These are phyloP conservation scores for Solanum ossicruentum DNA, from an alignment of 257 asterid genomes.

Conservation along the genomic window DNA sequence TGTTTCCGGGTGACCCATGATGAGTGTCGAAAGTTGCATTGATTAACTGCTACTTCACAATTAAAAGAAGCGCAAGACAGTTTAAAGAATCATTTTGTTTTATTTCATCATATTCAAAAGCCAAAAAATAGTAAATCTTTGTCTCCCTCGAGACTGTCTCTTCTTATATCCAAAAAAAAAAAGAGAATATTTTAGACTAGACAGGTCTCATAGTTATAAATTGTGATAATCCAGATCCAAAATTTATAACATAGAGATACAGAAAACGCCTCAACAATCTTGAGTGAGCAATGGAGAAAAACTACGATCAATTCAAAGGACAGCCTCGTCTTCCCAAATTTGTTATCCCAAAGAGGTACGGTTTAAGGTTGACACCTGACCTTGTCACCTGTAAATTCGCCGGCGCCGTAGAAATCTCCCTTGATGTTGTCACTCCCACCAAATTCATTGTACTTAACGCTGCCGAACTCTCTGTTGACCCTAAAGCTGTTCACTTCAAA, in stretches of 20 bases:
- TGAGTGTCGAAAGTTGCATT: too few relatives aligned
- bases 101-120: too few relatives aligned
- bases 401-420: constrained; percentile 58
- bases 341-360: constrained; percentile 74
- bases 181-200: too few relatives aligned
- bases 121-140: too few relatives aligned
- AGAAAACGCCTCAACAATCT: background rate
- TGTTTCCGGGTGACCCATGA: too few relatives aligned
- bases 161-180: too few relatives aligned
- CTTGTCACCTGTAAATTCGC: constrained; percentile 70
- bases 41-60: too few relatives aligned
- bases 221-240: background rate
- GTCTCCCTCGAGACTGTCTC: too few relatives aligned
- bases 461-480: constrained; percentile 52
- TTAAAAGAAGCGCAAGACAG: too few relatives aligned
- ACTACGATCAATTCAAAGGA: constrained; percentile 55
- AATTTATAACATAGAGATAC: background rate
- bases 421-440: constrained; percentile 54
- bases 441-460: constrained; percentile 81
- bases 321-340: constrained; percentile 82
- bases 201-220: background rate
- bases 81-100: too few relatives aligned
- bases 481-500: constrained; percentile 43
- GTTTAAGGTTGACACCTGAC: constrained; percentile 74
- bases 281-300: constrained; percentile 33